Evolutionary conservation across 2,329 filamentous ascomycete genomes (phyloP).

Genomic region (Pyricularia sp.): DNA sequence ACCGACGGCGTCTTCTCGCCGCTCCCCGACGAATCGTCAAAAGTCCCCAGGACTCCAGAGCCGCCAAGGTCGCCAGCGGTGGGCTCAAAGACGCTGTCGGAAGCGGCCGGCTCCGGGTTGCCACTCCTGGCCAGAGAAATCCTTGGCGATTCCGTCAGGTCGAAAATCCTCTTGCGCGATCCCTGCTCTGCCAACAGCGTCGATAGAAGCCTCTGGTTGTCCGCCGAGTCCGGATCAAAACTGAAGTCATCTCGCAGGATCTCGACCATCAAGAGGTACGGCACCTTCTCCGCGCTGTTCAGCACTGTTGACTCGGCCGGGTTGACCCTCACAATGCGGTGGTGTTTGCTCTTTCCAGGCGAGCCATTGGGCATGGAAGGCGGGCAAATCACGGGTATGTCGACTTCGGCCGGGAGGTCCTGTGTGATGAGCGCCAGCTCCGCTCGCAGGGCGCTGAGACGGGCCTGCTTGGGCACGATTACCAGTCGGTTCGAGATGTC

Average conservation of each 20-base stretch:
- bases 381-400: conserved; percentile 74
- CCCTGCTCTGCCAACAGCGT: conserved; percentile 49
- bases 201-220: conserved; percentile 58
- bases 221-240: conserved; percentile 65
- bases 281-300: conserved; percentile 80
- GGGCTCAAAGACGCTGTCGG: conserved; percentile 78
- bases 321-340: conserved; percentile 74
- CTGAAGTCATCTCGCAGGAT: conserved; percentile 74
- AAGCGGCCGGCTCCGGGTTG: conserved; percentile 30
- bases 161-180: conserved; percentile 52
- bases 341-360: conserved; percentile 68
- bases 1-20: neutral
- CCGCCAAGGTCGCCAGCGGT: conserved; percentile 68
- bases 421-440: conserved; percentile 74
- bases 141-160: conserved; percentile 58
- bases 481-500: conserved; percentile 81
- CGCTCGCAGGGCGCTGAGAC: conserved; percentile 70
- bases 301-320: conserved; percentile 76
- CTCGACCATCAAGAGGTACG: conserved; percentile 78
- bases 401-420: conserved; percentile 73
- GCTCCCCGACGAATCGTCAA: conserved; percentile 26
- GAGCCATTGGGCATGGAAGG: conserved; percentile 63
- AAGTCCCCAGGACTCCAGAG: conserved; percentile 56
- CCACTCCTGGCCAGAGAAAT: conserved; percentile 30
- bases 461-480: conserved; percentile 70